Conservation (phyloP, 2,329 filamentous ascomycete species). For the Ophiostoma sp. region DNA sequence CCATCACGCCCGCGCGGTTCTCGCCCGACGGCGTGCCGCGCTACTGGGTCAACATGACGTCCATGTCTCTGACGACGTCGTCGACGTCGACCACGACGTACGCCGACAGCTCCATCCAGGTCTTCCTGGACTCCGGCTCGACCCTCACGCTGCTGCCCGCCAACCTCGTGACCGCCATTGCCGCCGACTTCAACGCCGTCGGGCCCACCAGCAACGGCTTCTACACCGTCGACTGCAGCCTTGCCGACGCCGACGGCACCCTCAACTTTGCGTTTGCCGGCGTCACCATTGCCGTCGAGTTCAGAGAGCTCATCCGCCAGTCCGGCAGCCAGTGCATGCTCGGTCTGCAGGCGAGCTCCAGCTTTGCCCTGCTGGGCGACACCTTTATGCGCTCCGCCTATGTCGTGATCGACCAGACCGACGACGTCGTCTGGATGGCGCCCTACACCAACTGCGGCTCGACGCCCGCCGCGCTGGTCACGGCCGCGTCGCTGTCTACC, state of each 20-base stretch:
- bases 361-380: conserved; percentile 52
- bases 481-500: conserved; percentile 19
- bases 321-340: conserved; percentile 40
- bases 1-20: conserved; percentile 51
- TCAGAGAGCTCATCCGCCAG: conserved; percentile 44
- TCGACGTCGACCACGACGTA: conserved; percentile 33
- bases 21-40: conserved; percentile 51
- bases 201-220: conserved; percentile 39
- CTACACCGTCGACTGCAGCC: conserved; percentile 43
- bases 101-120: conserved; percentile 41
- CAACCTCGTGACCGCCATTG: conserved; percentile 46
- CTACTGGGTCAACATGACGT: conserved; percentile 49
- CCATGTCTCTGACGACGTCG: conserved; percentile 38
- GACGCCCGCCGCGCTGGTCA: conserved; percentile 36
- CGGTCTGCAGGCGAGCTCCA: conserved; percentile 44
- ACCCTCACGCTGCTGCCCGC: conserved; percentile 63
- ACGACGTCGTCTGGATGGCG: conserved; percentile 44
- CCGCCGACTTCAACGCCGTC: conserved; percentile 43
- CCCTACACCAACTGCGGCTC: conserved; percentile 49
- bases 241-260: conserved; percentile 33
- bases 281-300: conserved; percentile 45
- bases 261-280: conserved; percentile 47
- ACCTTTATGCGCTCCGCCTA: conserved; percentile 54
- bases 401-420: conserved; percentile 49
- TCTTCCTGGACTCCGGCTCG: conserved; percentile 66